phyloP scores from a whole-genome alignment of 1,284 basidiomycete species.

The Violaceomyces palustris region DNA sequence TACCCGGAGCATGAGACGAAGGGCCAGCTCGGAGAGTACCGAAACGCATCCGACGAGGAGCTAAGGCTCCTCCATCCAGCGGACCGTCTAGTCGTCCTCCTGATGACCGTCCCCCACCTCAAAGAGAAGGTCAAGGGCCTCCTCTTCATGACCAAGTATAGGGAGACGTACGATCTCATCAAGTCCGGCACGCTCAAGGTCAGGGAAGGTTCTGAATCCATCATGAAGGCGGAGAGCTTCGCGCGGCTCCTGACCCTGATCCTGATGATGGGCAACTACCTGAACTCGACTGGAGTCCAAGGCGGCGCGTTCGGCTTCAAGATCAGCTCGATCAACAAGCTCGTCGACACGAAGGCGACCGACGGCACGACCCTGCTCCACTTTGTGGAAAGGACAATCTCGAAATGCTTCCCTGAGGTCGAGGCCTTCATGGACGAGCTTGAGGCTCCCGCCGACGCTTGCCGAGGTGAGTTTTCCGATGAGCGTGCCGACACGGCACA shows the following conservation, averaged over 20 bases:
- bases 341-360: conserved; percentile 90
- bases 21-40: conserved; percentile 59
- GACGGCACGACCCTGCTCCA: conserved; percentile 85
- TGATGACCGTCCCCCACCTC: conserved; percentile 93
- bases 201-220: conserved; percentile 38
- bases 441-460: conserved; percentile 81
- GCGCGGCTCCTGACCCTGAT: conserved; percentile 57
- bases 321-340: conserved; percentile 94
- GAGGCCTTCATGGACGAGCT: conserved; percentile 85
- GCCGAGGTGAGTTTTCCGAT: conserved; percentile 67
- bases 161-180: conserved; percentile 46
- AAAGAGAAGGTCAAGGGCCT: conserved; percentile 85
- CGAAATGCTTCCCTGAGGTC: conserved; percentile 81
- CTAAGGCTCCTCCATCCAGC: conserved; percentile 83
- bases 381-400: conserved; percentile 84
- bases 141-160: conserved; percentile 63
- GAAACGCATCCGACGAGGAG: conserved; percentile 79
- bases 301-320: conserved; percentile 97
- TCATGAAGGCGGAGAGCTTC: conserved; percentile 47
- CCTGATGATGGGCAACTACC: conserved; percentile 91
- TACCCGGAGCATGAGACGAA: conserved; percentile 52
- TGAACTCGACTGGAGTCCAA: conserved; percentile 94
- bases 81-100: conserved; percentile 91
- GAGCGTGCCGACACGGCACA: neutral
- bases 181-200: conserved; percentile 33